Base-by-base conservation (phyloP, 768 basidiomycete genomes). In the Kwoniella pini region DNA sequence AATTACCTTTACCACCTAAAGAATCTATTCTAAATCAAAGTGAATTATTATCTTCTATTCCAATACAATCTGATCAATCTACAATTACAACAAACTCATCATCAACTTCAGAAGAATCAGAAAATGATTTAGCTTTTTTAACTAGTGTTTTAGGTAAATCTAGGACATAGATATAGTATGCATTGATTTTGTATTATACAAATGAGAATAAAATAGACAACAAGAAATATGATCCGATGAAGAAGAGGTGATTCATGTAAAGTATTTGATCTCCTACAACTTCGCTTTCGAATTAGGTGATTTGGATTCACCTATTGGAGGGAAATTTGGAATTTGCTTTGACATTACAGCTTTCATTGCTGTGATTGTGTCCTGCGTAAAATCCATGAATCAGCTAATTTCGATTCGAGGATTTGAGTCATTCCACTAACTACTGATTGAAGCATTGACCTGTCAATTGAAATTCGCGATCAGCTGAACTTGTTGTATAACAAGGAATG, bases 361-460 rank as follows among this genome's bases (percentile, higher is more conserved):
- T 19, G 45, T 39, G 2, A 27, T 3, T 1, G 66, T 68, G 56
- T 74, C 72, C 70, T 71, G 27, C 38, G 2, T 2, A 27, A n/a
- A 12, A 21, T 4, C 40, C n/a, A 42, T 19, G 40, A 11, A 19
- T 42, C n/a, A 19, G 33, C 33, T 11, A 17, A 19, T 10, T 12
- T 42, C 40, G 40, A 42, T 13, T 13, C 7, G 11, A 42, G 5
- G 40, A 42, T 17, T 19, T 42, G 40, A 6, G 33, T 7, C 10
- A 30, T 13, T 19, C 24, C 15, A 69, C 82, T 62, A 64, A 83
- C 84, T 58, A 71, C 62, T 4, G 83, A 80, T 67, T 86, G 84
- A 2, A 85, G 66, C 82, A 84, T 82, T 4, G 78, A 73, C 67
- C 69, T 70, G 57, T 11, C 38, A 39, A 11, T 4, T 24, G n/a